Evolutionary conservation across 208 protist species (phyloP), one percentile per base, ranked within the genome.

Genomic region (Trypanosoma theileri): DNA sequence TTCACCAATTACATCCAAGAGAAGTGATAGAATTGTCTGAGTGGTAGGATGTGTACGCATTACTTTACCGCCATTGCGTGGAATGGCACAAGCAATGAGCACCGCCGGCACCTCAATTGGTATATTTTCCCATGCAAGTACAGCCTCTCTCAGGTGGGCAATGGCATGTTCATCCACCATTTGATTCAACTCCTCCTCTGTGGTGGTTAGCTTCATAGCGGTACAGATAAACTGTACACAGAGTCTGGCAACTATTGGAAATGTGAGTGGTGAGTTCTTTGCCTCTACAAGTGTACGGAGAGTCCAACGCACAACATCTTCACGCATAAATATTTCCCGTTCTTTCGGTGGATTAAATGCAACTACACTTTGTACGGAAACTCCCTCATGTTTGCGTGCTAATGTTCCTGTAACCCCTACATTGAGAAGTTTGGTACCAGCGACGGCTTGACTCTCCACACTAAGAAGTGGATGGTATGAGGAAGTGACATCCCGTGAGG

Each of bases 1-100:
- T 14, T 21, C 64, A 50, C 64, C 56, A 63, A 93, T 63, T 41
- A 82, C 71, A 63, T 92, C 78, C 10, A 94, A 74, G 44, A 96
- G 63, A 26, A 86, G 76, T n/a, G 78, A 76, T 14, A 96, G 71
- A 41, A 94, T 73, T 17, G 56, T 63, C 58, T 92, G 84, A 22
- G 91, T 92, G 52, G 80, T 86, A 26, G 58, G 46, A 63, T 96
- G 86, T 24, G 31, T 50, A 3, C 87, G 84, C 56, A 96, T 79
- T 63, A 77, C 52, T 45, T 84, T 84, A 22, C 78, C 71, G 17
- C 73, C 65, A 24, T 77, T 79, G 14, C 78, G 81, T 24, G 79
- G 75, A n/a, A 86, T 89, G 4, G 85, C 85, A 45, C 75, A 77
- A 51, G 76, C 59, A 52, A 96, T 76, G 22, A 96, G 50, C 14